Percentiles rank a stretch among this genome's conserved stretches.
phyloP scores from a whole-genome alignment of 768 basidiomycete species.

The Galerina marginata region DNA sequence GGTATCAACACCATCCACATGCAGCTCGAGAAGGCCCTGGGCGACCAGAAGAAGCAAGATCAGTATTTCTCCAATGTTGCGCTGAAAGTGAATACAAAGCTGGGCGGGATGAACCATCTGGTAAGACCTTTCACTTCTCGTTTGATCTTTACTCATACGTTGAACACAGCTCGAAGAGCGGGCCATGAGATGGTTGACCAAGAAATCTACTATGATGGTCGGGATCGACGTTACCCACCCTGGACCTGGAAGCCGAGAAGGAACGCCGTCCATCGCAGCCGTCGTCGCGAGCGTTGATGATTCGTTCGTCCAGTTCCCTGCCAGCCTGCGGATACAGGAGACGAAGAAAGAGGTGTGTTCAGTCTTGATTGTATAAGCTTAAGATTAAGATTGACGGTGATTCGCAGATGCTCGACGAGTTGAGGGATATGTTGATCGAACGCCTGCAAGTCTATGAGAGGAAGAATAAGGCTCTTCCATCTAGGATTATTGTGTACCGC shows the following conservation, averaged over 20 bases:
- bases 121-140: slow-evolving; percentile 28
- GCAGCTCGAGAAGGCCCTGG: slow-evolving; percentile 65
- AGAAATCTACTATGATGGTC: slow-evolving; percentile 78
- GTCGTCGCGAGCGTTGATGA: slow-evolving; percentile 80
- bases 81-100: slow-evolving; percentile 82
- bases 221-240: slow-evolving; percentile 89
- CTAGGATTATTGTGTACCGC: slow-evolving; percentile 74
- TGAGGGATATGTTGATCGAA: slow-evolving; percentile 73
- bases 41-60: slow-evolving; percentile 61
- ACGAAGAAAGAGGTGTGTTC: slow-evolving; percentile 49
- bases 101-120: slow-evolving; percentile 80
- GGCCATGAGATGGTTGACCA: slow-evolving; percentile 68
- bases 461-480: slow-evolving; percentile 63
- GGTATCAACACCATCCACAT: slow-evolving; percentile 81
- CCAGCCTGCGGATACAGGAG: slow-evolving; percentile 70
- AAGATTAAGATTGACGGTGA: background rate
- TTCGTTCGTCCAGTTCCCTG: slow-evolving; percentile 78
- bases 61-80: slow-evolving; percentile 87
- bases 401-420: slow-evolving; percentile 71
- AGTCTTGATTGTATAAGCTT: background rate
- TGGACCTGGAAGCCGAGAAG: slow-evolving; percentile 64
- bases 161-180: slow-evolving; percentile 50
- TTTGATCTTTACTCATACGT: slow-evolving; percentile 1
- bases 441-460: slow-evolving; percentile 62
- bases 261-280: slow-evolving; percentile 84